These are phyloP conservation scores for Phytophthora gonapodyides DNA, from an alignment of 352 stramenopile species.

Conservation along the genomic window DNA sequence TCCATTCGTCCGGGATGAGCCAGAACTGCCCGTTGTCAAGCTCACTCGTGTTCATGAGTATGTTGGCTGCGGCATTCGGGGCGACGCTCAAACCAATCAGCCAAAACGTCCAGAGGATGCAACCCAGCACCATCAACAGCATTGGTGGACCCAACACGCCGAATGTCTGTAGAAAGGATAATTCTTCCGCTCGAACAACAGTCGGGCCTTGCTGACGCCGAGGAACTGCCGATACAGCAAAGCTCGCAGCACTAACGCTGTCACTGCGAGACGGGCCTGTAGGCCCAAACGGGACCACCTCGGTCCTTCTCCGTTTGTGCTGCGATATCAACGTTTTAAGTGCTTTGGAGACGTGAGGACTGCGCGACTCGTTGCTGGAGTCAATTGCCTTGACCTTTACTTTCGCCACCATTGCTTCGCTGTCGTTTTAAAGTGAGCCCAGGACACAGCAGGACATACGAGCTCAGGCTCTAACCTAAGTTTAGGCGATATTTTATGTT, in stretches of 20 bases:
- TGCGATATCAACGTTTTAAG: background rate
- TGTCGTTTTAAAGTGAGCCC: no score
- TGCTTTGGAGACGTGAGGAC: background rate
- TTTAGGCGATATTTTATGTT: no score
- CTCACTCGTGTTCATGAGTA: slow-evolving; percentile 33
- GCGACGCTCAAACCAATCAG: slow-evolving; percentile 30
- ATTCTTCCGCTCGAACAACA: background rate
- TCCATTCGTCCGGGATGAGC: slow-evolving; percentile 29
- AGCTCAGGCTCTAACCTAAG: no score
- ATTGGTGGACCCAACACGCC: slow-evolving; percentile 14
- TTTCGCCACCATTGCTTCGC: slow-evolving; percentile 3
- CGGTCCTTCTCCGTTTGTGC: background rate
- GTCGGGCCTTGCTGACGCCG: no score
- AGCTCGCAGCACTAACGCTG: background rate
- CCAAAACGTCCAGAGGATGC: slow-evolving; percentile 29
- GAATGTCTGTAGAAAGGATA: slow-evolving; percentile 16
- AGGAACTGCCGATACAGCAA: background rate
- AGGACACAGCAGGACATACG: no score
- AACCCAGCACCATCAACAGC: slow-evolving; percentile 10
- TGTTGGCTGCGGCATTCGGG: slow-evolving; percentile 33
- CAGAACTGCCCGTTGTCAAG: slow-evolving; percentile 35
- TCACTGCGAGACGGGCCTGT: background rate
- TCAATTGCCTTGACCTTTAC: background rate
- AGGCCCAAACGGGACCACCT: slow-evolving; percentile 4
- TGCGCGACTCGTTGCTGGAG: background rate